phyloP scores from a whole-genome alignment of 225 moss, liverwort and hornwort genomes.

The Anthoceros angustus region DNA sequence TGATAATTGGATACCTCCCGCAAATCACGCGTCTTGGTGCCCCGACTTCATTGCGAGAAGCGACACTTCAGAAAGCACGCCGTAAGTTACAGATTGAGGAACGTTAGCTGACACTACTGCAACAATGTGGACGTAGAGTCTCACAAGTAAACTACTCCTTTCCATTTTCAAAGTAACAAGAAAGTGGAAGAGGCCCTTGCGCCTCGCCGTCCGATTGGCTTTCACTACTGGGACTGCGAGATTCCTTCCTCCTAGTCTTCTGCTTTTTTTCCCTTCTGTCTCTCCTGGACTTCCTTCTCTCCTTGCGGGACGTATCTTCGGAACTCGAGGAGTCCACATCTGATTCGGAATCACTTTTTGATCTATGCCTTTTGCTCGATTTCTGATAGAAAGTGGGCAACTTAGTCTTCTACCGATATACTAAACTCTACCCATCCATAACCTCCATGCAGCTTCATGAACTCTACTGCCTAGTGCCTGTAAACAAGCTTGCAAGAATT shows the following conservation, averaged over 20 bases:
- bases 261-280: constrained; percentile 57
- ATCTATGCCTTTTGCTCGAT: constrained; percentile 65
- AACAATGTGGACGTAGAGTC: not conserved
- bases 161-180: constrained; percentile 70
- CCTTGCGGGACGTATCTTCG: constrained; percentile 63
- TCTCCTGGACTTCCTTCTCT: constrained; percentile 47
- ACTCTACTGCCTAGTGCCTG: not conserved
- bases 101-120: not conserved
- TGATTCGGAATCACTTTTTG: constrained; percentile 61
- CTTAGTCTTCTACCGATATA: not conserved
- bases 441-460: not conserved
- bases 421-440: not conserved
- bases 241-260: constrained; percentile 63
- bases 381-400: constrained; percentile 28
- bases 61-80: not conserved
- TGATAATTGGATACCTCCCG: no score
- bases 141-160: constrained; percentile 27
- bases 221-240: constrained; percentile 61
- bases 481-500: not conserved
- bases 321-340: constrained; percentile 67
- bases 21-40: no score
- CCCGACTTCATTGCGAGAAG: no score
- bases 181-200: constrained; percentile 64
- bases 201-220: constrained; percentile 55
- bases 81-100: not conserved